Evolutionary conservation across 208 protist genomes (phyloP), one percentile per base, ranked within the genome.

Genomic region (Kentomonas sorsogonicus): DNA sequence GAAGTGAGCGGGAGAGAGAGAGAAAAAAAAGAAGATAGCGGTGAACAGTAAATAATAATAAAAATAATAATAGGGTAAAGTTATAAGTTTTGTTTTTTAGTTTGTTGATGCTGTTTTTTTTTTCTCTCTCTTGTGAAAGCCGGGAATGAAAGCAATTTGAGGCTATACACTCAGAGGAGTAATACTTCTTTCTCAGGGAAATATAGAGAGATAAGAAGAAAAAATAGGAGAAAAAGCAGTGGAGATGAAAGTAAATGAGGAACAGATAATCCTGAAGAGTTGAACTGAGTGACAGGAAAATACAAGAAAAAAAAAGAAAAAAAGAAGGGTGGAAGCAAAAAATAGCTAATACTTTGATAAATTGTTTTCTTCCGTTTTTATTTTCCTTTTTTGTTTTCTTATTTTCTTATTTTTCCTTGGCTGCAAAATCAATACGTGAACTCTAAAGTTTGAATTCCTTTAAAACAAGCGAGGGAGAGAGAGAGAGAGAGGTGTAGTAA

Each of bases 311-410:
- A 43, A n/a, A 51, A 43, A 57, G 56, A 52, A 60, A 63, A 22
- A 60, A 30, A 20, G 30, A 6, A 9, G 30, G 30, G 6, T 3
- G 25, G 39, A 6, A 55, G 7, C 10, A 18, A 39, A 4, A 38
- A 30, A 33, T 6, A 18, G 10, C 18, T 36, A 18, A 39, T n/a
- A 25, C 3, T 16, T 3, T 11, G 15, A 23, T 36, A 48, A 26
- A 59, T 22, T 4, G 29, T 31, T 25, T 11, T 15, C 48, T 44
- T 31, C 26, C 34, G 27, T 33, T 41, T 45, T 25, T 66, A 66
- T 9, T 39, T 26, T 52, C 31, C 45, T 40, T 22, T 58, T 30
- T 61, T 60, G 29, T 61, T 34, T 66, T 53, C 38, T 60, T 54
- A 60, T 45, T 48, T 44, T 22, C 43, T 45, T 33, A 22, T 51